Evolutionary conservation across 1,139 yeast genomes (phyloP).

Genomic region (Saccharomyces hybrid): DNA sequence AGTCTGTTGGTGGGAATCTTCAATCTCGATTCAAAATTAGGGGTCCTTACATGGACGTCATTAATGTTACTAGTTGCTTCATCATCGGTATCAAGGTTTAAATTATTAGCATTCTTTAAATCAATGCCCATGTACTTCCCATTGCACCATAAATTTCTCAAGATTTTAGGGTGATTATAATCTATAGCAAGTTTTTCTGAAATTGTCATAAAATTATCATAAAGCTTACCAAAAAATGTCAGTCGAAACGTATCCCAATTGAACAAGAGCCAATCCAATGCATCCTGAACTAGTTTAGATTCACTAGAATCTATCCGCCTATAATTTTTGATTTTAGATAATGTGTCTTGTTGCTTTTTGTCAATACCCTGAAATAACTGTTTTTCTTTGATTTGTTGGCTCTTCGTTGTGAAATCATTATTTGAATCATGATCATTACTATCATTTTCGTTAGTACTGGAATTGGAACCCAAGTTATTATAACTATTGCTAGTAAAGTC

Average conservation of each 20-base stretch:
- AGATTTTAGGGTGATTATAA: slow-evolving; percentile 29
- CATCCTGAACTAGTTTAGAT: slow-evolving; percentile 18
- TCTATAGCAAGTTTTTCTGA: slow-evolving; percentile 30
- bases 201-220: slow-evolving; percentile 31
- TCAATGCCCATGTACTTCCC: slow-evolving; percentile 25
- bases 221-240: slow-evolving; percentile 26
- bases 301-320: slow-evolving; percentile 22
- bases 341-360: slow-evolving; percentile 21
- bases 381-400: slow-evolving; percentile 27
- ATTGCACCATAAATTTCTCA: slow-evolving; percentile 31
- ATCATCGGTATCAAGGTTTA: slow-evolving; percentile 4
- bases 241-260: slow-evolving; percentile 23
- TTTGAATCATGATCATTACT: slow-evolving; percentile 15
- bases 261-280: slow-evolving; percentile 26
- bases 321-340: slow-evolving; percentile 21
- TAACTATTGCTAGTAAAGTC: slow-evolving; percentile 10
- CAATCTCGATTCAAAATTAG: slow-evolving; percentile 19
- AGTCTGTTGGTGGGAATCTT: slow-evolving; percentile 22
- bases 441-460: slow-evolving; percentile 7
- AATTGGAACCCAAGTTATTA: background rate
- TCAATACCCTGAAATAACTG: slow-evolving; percentile 26
- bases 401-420: slow-evolving; percentile 13
- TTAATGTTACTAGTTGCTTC: slow-evolving; percentile 5
- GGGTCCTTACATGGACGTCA: slow-evolving; percentile 19
- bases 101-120: slow-evolving; percentile 15